phyloP scores from a whole-genome alignment of 2,329 filamentous ascomycete genomes.

The Fusarium pininemorale region DNA sequence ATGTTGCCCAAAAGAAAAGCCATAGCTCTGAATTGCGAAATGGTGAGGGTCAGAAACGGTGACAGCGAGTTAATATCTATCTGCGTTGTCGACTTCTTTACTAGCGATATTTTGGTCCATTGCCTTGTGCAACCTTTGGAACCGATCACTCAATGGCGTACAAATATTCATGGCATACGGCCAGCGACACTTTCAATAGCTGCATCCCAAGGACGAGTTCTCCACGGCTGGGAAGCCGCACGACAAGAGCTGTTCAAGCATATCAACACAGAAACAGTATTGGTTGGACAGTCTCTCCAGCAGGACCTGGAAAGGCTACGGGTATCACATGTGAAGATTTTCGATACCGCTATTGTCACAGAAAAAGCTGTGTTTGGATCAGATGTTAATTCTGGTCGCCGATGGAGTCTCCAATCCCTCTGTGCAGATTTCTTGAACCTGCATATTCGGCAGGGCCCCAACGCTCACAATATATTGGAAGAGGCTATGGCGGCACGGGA shows the following conservation, averaged over 20 bases:
- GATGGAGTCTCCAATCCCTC: neutral
- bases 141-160: constrained; percentile 4
- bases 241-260: neutral
- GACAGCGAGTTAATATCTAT: constrained; percentile 7
- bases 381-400: rapidly evolving
- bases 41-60: neutral
- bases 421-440: neutral
- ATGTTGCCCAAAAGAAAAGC: constrained; percentile 14
- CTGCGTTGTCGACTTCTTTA: constrained; percentile 16
- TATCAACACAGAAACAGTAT: neutral
- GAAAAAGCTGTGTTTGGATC: neutral
- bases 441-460: neutral
- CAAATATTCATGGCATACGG: neutral
- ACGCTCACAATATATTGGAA: neutral
- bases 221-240: neutral
- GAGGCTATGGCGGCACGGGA: constrained; percentile 2
- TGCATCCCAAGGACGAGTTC: neutral
- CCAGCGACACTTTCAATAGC: constrained; percentile 7
- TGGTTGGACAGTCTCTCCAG: neutral
- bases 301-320: neutral
- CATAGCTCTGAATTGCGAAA: constrained; percentile 8
- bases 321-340: neutral
- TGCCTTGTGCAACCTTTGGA: neutral
- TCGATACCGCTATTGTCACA: constrained; percentile 1
- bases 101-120: constrained; percentile 1